phyloP scores from a whole-genome alignment of 2,329 filamentous ascomycete genomes.

The Epichloe bromicola region DNA sequence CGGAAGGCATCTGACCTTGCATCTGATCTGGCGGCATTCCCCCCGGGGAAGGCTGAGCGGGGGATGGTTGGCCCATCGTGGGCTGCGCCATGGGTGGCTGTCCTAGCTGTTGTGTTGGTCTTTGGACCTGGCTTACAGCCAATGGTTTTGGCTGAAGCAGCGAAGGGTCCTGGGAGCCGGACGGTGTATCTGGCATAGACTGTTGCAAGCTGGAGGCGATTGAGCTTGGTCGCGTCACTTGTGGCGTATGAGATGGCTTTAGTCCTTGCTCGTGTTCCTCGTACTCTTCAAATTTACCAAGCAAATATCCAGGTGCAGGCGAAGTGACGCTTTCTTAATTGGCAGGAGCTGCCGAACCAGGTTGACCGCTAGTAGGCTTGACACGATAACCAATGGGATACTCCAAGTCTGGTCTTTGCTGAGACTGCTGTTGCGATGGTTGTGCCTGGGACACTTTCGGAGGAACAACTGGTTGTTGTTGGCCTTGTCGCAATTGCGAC shows the following conservation, averaged over 20 bases:
- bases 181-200: neutral
- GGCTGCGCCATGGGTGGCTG: neutral
- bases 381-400: slow-evolving; percentile 5
- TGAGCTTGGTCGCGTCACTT: neutral
- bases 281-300: slow-evolving; percentile 9
- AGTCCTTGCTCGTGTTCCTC: slow-evolving; percentile 5
- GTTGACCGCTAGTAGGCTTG: neutral
- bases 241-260: neutral
- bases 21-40: neutral
- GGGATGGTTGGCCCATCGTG: neutral
- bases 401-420: neutral
- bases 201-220: slow-evolving; percentile 3
- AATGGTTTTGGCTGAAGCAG: slow-evolving; percentile 1
- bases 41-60: neutral
- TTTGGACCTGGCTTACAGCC: neutral
- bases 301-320: slow-evolving; percentile 3
- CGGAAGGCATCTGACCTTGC: neutral
- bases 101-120: neutral
- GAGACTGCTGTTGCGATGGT: neutral
- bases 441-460: neutral
- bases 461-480: too few relatives aligned
- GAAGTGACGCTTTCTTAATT: neutral
- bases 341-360: neutral
- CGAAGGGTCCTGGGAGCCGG: neutral
- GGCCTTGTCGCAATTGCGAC: neutral